Conservation (phyloP, 345 rosid genomes). For the Rhizophora mangle region DNA sequence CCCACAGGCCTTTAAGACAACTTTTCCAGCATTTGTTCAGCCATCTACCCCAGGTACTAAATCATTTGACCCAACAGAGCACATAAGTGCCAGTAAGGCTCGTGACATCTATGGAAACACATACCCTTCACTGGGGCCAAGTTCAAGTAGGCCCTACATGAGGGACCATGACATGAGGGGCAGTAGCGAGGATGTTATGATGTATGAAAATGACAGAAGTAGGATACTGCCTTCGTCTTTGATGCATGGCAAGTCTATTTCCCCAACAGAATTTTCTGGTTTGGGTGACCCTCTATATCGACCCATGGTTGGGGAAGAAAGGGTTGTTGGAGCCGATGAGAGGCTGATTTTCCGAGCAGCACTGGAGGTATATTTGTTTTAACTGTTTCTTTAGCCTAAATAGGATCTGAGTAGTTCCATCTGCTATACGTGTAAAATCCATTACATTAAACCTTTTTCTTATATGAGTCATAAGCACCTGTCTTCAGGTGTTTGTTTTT, state of each 20-base stretch:
- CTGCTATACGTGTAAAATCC: neutral
- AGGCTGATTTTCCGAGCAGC: constrained; percentile 88
- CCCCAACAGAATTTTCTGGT: constrained; percentile 45
- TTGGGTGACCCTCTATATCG: constrained; percentile 43
- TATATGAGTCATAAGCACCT: neutral
- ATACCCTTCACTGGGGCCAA: constrained; percentile 35
- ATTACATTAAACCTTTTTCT: neutral
- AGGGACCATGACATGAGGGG: constrained; percentile 39
- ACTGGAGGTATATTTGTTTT: constrained; percentile 51
- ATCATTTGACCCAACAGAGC: constrained; percentile 29
- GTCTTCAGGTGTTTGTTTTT: too few relatives aligned
- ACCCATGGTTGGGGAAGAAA: constrained; percentile 53
- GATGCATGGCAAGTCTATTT: constrained; percentile 40
- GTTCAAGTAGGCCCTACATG: constrained; percentile 36
- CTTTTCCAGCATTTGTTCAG: constrained; percentile 45
- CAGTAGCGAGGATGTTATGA: constrained; percentile 36
- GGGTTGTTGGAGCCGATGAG: constrained; percentile 55
- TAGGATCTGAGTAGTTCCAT: neutral
- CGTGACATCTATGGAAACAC: constrained; percentile 37
- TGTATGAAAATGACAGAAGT: constrained; percentile 50
- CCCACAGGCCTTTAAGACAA: constrained; percentile 58
- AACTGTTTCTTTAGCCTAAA: neutral
- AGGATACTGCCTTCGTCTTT: constrained; percentile 64
- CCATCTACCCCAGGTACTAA: constrained; percentile 29
- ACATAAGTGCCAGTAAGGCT: constrained; percentile 33